phyloP scores from a whole-genome alignment of 2,329 filamentous ascomycete species.

The Corinectria fuckeliana region DNA sequence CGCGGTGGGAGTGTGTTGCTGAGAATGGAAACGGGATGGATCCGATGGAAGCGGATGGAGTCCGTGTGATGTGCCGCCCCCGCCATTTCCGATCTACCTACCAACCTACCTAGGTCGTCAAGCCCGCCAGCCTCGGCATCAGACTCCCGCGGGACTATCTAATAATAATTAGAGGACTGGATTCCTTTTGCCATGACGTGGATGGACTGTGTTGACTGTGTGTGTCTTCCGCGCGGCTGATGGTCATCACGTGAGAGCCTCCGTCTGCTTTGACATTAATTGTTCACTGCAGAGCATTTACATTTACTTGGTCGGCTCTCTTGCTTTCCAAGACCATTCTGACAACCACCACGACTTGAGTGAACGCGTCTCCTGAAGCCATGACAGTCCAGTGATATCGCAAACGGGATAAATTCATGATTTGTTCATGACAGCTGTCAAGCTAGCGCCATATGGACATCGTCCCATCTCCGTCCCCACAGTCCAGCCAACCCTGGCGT shows the following conservation, averaged over 20 bases:
- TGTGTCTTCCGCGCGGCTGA: too few species aligned
- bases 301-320: background rate
- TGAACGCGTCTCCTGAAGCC: too few species aligned
- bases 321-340: background rate
- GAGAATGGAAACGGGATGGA: conserved; percentile 1
- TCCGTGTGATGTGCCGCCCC: conserved; percentile 6
- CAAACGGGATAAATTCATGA: background rate
- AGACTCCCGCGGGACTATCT: too few species aligned
- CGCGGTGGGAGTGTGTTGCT: background rate
- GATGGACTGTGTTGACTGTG: too few species aligned
- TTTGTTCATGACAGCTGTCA: background rate
- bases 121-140: conserved; percentile 4
- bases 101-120: background rate
- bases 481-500: background rate
- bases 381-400: too few species aligned
- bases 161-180: too few species aligned
- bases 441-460: background rate
- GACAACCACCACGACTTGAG: background rate
- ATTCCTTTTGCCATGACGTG: background rate
- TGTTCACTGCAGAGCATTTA: too few species aligned
- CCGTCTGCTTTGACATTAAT: too few species aligned
- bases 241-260: background rate
- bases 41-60: conserved; percentile 16
- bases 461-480: background rate
- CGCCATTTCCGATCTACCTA: conserved; percentile 13